A percentile compares a stretch with the other conserved stretches of the same genome.
Evolutionary conservation across 2,329 filamentous ascomycete species (phyloP).

Genomic region (Arthroderma uncinatum): DNA sequence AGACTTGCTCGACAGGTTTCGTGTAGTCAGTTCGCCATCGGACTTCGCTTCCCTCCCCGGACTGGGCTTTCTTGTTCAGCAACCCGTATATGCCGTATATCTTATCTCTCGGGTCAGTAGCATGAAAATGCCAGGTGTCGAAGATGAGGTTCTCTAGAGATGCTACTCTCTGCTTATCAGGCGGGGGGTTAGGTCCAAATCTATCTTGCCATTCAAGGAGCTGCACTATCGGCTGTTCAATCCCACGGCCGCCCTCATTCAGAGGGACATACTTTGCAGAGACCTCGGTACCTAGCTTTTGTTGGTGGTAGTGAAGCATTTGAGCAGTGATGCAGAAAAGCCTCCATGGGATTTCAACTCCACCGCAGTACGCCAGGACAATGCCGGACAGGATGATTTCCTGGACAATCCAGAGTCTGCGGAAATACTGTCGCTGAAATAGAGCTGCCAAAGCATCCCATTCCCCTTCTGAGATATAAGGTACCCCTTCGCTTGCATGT

Average conservation of each 20-base stretch:
- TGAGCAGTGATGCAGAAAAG: constrained; percentile 9
- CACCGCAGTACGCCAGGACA: constrained; percentile 13
- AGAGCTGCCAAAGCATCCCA: constrained; percentile 13
- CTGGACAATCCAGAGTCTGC: constrained; percentile 19
- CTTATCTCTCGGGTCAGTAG: constrained; percentile 13
- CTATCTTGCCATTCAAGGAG: constrained; percentile 10
- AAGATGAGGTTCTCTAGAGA: constrained; percentile 11
- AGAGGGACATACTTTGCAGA: constrained; percentile 8
- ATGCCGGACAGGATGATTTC: constrained; percentile 16
- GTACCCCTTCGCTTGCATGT: constrained; percentile 9
- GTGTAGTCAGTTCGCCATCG: constrained; percentile 10
- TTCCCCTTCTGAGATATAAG: constrained; percentile 10
- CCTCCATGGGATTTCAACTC: constrained; percentile 10
- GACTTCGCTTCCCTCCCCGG: neutral
- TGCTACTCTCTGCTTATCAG: neutral
- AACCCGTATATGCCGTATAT: constrained; percentile 13
- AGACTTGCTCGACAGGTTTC: constrained; percentile 12
- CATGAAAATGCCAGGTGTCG: constrained; percentile 10
- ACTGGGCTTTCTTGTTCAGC: neutral
- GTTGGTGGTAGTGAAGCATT: constrained; percentile 6
- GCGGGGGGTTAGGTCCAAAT: neutral
- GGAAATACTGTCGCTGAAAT: constrained; percentile 17
- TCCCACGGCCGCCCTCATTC: constrained; percentile 3
- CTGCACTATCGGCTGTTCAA: constrained; percentile 6
- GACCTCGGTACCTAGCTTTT: neutral